Evolutionary conservation across 345 rosid species (phyloP), one percentile per base, ranked within the genome.

Genomic region (Aethionema arabicum): DNA sequence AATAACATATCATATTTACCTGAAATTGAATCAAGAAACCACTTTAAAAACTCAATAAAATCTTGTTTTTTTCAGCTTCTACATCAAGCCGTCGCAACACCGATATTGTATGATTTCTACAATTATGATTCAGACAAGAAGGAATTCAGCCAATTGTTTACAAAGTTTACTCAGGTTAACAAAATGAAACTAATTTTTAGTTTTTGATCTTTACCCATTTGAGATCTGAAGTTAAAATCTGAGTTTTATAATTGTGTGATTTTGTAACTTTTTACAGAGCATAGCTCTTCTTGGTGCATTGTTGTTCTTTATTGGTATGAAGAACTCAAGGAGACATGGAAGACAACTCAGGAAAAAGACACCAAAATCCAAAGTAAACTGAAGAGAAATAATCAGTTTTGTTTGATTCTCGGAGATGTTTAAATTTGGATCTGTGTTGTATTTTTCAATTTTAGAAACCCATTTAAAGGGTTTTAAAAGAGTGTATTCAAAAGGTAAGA

Each of bases 221-320:
- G n/a, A 4, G 5, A 4, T 5, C 3, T 21, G 27, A 37, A 12
- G 6, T 37, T 32, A 5, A 15, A 13, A 69, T 39, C 5, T 41
- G 29, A 43, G 48, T 44, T 61, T 7, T 5, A 32, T 44, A 45
- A 32, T 43, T 55, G 0, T 63, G 9, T 51, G 12, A 11, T 10
- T 52, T 55, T 40, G 5, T 7, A 15, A 21, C 13, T 55, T 33
- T 63, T 67, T 21, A 2, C 76, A 88, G 96, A 82, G 76, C 74
- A 30, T 88, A 66, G 90, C 96, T 11, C 74, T 88, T 2, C 62
- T 88, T 35, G 96, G 96, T 21, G 93, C 83, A 42, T 62, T 88
- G 65, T 77, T 88, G 15, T 86, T 80, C 69, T 88, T 79, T 51
- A 76, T 86, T 51, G 96, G 96, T 61, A 88, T 86, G 93, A 81